Conservation (phyloP, 495 filamentous ascomycete genomes). For the Tetracladium setigerum region DNA sequence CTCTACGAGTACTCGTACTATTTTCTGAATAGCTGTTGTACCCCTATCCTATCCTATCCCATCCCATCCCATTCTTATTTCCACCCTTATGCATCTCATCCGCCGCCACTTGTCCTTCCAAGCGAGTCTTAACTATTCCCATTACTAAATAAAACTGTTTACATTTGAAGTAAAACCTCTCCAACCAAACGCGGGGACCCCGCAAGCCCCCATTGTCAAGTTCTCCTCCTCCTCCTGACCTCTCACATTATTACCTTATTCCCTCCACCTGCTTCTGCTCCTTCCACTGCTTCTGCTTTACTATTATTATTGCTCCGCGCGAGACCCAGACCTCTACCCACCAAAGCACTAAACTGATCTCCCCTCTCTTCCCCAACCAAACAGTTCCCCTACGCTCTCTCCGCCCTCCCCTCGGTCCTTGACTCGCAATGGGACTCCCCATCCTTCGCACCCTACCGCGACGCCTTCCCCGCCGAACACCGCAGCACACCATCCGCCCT, state of each 20-base stretch:
- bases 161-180: no score
- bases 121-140: no score
- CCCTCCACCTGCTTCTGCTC: neutral
- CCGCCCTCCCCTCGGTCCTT: constrained; percentile 48
- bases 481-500: constrained; percentile 41
- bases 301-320: neutral
- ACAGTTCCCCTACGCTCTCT: constrained; percentile 65
- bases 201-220: no score
- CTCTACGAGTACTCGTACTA: no score
- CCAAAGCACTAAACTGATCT: neutral
- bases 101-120: no score
- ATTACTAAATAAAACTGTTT: no score
- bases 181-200: no score
- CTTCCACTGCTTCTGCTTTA: neutral
- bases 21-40: no score
- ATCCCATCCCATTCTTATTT: no score
- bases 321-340: neutral
- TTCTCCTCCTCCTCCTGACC: no score
- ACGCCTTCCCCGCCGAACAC: constrained; percentile 56
- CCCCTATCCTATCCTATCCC: no score
- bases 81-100: no score
- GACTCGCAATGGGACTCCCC: constrained; percentile 50
- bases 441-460: constrained; percentile 47
- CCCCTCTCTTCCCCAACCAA: neutral
- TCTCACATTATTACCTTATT: neutral